Evolutionary conservation across 371 early-diverging fungal genomes (phyloP).

Genomic region (Mucor ambiguus): DNA sequence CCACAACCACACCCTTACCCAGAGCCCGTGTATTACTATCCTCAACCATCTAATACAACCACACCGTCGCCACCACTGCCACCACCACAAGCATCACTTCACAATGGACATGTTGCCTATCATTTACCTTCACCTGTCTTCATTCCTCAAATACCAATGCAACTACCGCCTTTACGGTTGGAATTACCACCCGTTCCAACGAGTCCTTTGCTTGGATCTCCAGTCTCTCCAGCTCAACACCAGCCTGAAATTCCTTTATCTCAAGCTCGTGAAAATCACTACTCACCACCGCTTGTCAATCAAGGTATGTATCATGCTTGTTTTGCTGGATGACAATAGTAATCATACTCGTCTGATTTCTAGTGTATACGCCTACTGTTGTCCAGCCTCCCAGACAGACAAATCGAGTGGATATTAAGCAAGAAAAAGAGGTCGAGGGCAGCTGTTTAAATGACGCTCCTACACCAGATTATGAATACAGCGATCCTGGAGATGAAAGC

Average conservation of each 20-base stretch:
- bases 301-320: not conserved
- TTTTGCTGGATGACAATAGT: not conserved
- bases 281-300: not conserved
- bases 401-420: not conserved
- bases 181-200: not conserved
- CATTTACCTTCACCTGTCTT: not conserved
- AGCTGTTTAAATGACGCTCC: not conserved
- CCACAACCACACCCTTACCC: not conserved
- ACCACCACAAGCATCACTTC: not conserved
- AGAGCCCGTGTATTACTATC: not conserved
- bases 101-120: not conserved
- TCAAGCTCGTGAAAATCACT: not conserved
- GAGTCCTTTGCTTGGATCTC: not conserved
- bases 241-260: not conserved
- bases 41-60: not conserved
- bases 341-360: not conserved
- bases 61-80: not conserved
- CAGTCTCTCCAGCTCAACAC: not conserved
- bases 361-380: not conserved
- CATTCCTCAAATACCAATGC: not conserved
- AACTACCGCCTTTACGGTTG: not conserved
- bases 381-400: not conserved
- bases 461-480: conserved; percentile 9
- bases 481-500: conserved; percentile 3
- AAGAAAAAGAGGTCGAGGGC: not conserved